Evolutionary conservation across 1,139 yeast species (phyloP).

Genomic region (Hemisphaericaspora lyxosophila): DNA sequence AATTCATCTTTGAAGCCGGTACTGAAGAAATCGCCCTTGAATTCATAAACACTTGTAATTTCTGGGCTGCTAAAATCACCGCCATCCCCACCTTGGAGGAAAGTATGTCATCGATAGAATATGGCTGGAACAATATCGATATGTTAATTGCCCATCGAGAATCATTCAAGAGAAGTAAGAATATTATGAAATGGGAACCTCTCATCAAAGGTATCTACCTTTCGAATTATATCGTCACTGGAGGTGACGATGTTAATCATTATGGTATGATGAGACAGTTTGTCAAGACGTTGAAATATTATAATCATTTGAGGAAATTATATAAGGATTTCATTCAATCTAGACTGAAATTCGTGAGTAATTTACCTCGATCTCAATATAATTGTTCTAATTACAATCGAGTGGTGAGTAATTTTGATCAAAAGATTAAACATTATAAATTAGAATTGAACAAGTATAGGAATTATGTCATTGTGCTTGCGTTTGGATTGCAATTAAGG

Average conservation of each 20-base stretch:
- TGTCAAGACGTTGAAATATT: constrained; percentile 44
- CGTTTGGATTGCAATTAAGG: constrained; percentile 49
- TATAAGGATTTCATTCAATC: constrained; percentile 36
- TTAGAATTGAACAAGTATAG: constrained; percentile 47
- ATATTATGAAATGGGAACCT: constrained; percentile 43
- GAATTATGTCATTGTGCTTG: constrained; percentile 46
- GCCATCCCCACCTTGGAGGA: constrained; percentile 68
- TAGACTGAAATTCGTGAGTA: constrained; percentile 31
- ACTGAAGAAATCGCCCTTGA: constrained; percentile 68
- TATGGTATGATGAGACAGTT: constrained; percentile 50
- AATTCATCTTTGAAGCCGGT: constrained; percentile 57
- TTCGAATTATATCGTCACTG: constrained; percentile 32
- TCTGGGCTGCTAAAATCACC: constrained; percentile 86
- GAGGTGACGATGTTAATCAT: constrained; percentile 29
- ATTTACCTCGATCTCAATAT: constrained; percentile 27
- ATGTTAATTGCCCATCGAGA: constrained; percentile 29
- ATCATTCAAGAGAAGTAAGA: constrained; percentile 35
- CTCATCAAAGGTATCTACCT: constrained; percentile 44
- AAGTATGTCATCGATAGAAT: constrained; percentile 71
- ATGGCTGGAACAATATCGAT: constrained; percentile 72
- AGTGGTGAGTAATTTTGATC: constrained; percentile 39
- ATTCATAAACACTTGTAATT: constrained; percentile 76
- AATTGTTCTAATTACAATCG: constrained; percentile 36
- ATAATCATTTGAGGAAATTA: constrained; percentile 39
- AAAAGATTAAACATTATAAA: constrained; percentile 43